Conservation (phyloP, 371 early-diverging fungal genomes). For the Conidiobolus incongruus region DNA sequence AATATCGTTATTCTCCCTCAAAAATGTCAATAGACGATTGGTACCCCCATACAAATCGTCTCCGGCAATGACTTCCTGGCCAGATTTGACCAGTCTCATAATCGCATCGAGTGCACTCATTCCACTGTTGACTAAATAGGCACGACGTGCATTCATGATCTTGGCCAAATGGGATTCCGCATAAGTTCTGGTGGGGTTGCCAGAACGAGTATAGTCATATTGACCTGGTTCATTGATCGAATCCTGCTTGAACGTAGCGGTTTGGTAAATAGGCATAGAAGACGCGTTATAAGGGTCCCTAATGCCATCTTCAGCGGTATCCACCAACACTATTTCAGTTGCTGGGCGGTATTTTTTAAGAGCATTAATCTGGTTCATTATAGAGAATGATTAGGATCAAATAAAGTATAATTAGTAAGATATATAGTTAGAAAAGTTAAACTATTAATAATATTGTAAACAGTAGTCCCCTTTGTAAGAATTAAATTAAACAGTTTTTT, state of each 20-base stretch:
- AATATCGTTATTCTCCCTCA: conserved; percentile 37
- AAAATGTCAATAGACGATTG: conserved; percentile 53
- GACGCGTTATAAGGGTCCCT: conserved; percentile 75
- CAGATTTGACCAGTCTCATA: conserved; percentile 45
- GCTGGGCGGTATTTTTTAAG: conserved; percentile 48
- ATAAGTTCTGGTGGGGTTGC: conserved; percentile 75
- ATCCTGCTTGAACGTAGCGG: conserved; percentile 86
- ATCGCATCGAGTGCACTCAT: conserved; percentile 78
- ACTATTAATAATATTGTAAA: too few species aligned
- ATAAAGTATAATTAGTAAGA: too few species aligned
- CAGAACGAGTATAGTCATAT: conserved; percentile 79
- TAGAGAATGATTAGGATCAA: too few species aligned
- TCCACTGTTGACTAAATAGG: conserved; percentile 61
- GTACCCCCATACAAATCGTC: conserved; percentile 81
- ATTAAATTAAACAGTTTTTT: too few species aligned
- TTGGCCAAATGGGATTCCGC: conserved; percentile 73
- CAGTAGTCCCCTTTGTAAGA: too few species aligned
- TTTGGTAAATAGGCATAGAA: conserved; percentile 87
- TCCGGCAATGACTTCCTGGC: conserved; percentile 70
- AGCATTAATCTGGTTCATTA: too few species aligned
- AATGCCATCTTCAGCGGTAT: conserved; percentile 23
- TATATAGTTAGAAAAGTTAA: too few species aligned
- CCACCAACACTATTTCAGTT: conserved; percentile 71
- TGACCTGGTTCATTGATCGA: conserved; percentile 59
- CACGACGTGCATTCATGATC: conserved; percentile 54